Evolutionary conservation across 306 rosid species (phyloP), one percentile per base, ranked within the genome.

Genomic region (Cicer yamashitae): DNA sequence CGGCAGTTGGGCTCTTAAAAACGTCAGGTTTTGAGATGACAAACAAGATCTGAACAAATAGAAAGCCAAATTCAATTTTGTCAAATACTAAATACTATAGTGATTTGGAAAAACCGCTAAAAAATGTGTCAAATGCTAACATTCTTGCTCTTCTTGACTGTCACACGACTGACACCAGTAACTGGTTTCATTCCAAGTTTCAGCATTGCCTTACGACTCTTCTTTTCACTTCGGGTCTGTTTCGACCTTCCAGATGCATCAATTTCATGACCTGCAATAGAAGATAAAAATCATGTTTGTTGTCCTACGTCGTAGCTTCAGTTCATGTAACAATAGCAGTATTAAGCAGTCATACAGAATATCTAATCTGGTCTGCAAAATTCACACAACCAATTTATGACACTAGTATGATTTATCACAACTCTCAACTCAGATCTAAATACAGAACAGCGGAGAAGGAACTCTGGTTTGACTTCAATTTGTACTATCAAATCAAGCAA

Each of bases 21-120:
- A 93, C 98, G 74, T 90, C 96, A 14, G 98, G 98, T 71, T 90
- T 93, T 14, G 96, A 87, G 75, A 93, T 89, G 50, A 93, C 98
- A 22, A 93, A 93, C 71, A 93, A 69, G 77, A 93, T 91, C 98
- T 89, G 81, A 72, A 43, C 43, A 77, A 52, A 59, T 48, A 79
- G 13, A 22, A 44, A 41, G 10, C 9, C 46, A 54, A 54, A 30
- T 38, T 61, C 58, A 44, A 59, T 52, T 51, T 22, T 7, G 18
- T 48, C 8, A 18, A 37, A 50, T 30, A 59, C 52, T 40, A 6
- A 39, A 14, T 3, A 30, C 6, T 30, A 30, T 30, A 45, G 22
- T 6, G 37, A n/a, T 6, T 7, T 0, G 38, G 6, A 66, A 37
- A 46, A 20, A 30, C 0, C 3, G 7, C 38, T 18, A 5, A 65